These are phyloP conservation scores for Mycocentrospora acerina DNA, from an alignment of 2,329 filamentous ascomycete genomes.

Conservation along the genomic window DNA sequence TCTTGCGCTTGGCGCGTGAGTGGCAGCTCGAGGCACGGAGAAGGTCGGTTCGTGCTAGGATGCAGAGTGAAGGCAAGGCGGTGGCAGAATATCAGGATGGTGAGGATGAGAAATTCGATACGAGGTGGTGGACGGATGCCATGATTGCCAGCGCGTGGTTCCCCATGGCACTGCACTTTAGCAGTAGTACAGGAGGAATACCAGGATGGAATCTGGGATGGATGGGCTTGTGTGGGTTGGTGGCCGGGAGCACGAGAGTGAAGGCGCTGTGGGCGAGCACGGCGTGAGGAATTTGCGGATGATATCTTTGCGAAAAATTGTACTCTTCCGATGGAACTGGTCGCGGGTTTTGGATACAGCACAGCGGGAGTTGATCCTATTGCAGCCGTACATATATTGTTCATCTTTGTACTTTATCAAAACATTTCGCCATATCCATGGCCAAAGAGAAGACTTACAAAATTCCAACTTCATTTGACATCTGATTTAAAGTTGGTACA, in stretches of 20 bases:
- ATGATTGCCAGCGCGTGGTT: conserved; percentile 48
- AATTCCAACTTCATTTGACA: too few relatives aligned
- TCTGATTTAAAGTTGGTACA: too few relatives aligned
- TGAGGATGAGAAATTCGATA: conserved; percentile 39
- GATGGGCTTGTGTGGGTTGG: conserved; percentile 46
- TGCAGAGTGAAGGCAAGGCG: conserved; percentile 30
- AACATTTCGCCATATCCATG: too few relatives aligned
- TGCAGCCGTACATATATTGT: too few relatives aligned
- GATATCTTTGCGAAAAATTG: neutral
- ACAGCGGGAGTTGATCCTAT: neutral
- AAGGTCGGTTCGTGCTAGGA: conserved; percentile 29
- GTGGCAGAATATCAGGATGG: conserved; percentile 39
- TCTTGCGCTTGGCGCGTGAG: conserved; percentile 45
- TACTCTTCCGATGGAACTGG: neutral
- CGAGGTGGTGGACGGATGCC: conserved; percentile 47
- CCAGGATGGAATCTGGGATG: conserved; percentile 48
- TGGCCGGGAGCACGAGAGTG: conserved; percentile 40
- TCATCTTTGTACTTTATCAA: too few relatives aligned
- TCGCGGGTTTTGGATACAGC: too few relatives aligned
- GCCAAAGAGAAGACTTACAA: too few relatives aligned
- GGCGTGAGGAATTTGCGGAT: conserved; percentile 7
- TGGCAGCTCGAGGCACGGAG: conserved; percentile 44
- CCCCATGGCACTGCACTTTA: conserved; percentile 47
- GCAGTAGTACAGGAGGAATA: conserved; percentile 40
- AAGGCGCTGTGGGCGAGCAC: conserved; percentile 29